phyloP scores from a whole-genome alignment of 805 yeast genomes.

The Torulaspora indica region DNA sequence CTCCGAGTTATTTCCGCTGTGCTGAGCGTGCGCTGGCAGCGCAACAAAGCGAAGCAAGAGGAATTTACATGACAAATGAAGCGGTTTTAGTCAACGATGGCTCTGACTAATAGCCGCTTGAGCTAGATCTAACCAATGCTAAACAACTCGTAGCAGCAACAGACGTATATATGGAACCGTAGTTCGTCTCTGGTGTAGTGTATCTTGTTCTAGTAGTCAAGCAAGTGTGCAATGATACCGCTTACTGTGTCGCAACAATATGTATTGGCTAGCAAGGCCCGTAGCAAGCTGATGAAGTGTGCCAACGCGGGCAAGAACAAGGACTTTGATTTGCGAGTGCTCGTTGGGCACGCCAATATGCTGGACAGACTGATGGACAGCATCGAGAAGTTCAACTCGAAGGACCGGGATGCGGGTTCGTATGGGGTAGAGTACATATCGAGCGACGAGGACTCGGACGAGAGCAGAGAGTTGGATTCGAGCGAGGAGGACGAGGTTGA shows the following conservation, averaged over 20 bases:
- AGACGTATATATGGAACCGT: background rate
- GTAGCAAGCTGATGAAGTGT: conserved; percentile 22
- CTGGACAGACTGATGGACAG: conserved; percentile 29
- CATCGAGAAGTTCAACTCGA: conserved; percentile 14
- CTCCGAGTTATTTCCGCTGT: conserved; percentile 1
- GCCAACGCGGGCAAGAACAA: conserved; percentile 18
- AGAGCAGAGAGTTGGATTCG: conserved; percentile 8
- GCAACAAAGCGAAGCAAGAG: too few relatives aligned
- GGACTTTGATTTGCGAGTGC: conserved; percentile 27
- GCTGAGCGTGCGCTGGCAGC: too few relatives aligned
- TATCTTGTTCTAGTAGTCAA: too few relatives aligned
- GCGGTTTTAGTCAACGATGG: background rate
- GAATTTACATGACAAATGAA: background rate
- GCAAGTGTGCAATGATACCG: too few relatives aligned
- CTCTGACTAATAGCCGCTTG: conserved; percentile 8
- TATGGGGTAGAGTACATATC: conserved; percentile 7
- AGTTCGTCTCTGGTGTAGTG: too few relatives aligned
- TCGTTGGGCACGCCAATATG: conserved; percentile 36
- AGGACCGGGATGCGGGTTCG: conserved; percentile 4
- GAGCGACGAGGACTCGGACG: conserved; percentile 17
- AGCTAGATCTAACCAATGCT: background rate
- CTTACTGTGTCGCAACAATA: conserved; percentile 14
- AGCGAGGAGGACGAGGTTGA: too few relatives aligned
- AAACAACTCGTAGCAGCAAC: background rate
- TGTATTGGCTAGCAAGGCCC: conserved; percentile 23